Base-by-base conservation (phyloP, 805 yeast species). In the Nakazawaea wyomingensis region DNA sequence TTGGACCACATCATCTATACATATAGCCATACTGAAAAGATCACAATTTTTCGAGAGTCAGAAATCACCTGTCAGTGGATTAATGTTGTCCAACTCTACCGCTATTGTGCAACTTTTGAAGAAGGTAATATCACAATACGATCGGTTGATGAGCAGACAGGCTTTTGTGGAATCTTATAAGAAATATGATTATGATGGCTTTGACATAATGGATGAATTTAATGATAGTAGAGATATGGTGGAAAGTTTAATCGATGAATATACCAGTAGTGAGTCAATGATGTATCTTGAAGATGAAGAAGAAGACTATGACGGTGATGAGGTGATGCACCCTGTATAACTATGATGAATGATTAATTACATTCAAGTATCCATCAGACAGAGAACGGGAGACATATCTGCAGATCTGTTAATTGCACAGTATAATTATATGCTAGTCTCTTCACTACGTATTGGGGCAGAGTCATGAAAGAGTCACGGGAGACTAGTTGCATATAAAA, bases 151-250 rank as follows among this genome's bases (percentile, higher is more conserved):
- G 54, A 76, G 77, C 36, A 73, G 95, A 46, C 79, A 80, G 36
- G 98, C 98, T 0, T 93, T 90, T 56, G 64, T 91, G 41, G 89
- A 85, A 48, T 82, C 82, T 43, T 93, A 87, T 65, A 74, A 72
- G 4, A 71, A 67, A 39, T 57, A 70, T 20, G 76, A 73, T 49
- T 70, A 69, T 48, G 61, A 64, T 21, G 60, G 61, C 5, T 75
- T 62, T 5, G 68, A 71, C 43, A 74, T 76, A 11, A 60, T 72
- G 55, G 75, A 64, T n/a, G 62, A 69, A 49, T 74, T 75, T 51
- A 55, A 61, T 28, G 76, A 72, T 41, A 71, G 78, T 51, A 63
- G 71, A 43, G 81, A 76, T 40, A 59, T 67, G 22, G 69, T 75
- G 13, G 57, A 63, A 21, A 58, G 65, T 6, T 67, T 73, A 8